Evolutionary conservation across 768 basidiomycete species (phyloP), one percentile per base, ranked within the genome.

Genomic region (Kwoniella shandongensis): DNA sequence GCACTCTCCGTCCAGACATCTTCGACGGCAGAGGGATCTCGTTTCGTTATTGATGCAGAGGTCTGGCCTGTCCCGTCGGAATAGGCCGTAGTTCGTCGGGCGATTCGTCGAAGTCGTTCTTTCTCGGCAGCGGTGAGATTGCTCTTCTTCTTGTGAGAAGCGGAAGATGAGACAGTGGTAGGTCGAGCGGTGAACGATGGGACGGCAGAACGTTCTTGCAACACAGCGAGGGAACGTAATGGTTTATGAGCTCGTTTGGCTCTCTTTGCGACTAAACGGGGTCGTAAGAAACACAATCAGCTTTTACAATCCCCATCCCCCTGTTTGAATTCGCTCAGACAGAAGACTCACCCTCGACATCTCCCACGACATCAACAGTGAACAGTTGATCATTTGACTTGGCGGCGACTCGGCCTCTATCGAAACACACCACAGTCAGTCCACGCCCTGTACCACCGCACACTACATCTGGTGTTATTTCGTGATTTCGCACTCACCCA

Each of bases 201-300:
- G 12, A 94, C 82, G 4, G 92, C 91, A 1, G 91, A 93, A 18
- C 91, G 86, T 70, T 91, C 85, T 0, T 85, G 77, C 15, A 96
- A 84, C 29, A 94, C 87, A 80, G 88, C 88, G 1, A 86, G 78
- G 0, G 89, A 89, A 38, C 73, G 66, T 13, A 69, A 59, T 13
- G 61, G 70, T 63, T 73, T 74, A 51, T 62, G 68, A 1, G 65
- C 61, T 47, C 69, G 69, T 41, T 68, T 63, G 3, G 75, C 66
- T 41, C 62, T 67, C 58, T 71, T 60, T 26, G 72, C 72, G 17
- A 72, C 72, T 74, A 26, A 11, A 18, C 7, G 26, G 27, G 20
- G 15, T 42, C 36, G 22, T n/a, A 18, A 6, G 17, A n/a, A 42
- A 8, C 7, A 7, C 13, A 49, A 4, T 51, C 18, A 18, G 25